A percentile compares a stretch with the other conserved stretches of the same genome.
These are phyloP conservation scores for Talinum fruticosum DNA, from an alignment of 148 eudicot genomes.

Conservation along the genomic window DNA sequence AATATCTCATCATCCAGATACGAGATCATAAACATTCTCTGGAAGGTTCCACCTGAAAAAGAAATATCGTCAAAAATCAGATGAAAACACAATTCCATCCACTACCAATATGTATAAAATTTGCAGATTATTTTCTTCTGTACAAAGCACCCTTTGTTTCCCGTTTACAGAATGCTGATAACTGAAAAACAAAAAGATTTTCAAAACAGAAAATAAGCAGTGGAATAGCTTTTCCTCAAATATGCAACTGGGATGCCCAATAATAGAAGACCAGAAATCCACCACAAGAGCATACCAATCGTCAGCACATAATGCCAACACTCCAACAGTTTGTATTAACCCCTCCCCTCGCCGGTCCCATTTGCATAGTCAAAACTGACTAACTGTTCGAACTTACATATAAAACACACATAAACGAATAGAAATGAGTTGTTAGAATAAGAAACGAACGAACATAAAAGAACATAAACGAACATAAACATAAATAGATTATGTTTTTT, in stretches of 20 bases:
- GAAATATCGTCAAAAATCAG: slow-evolving; percentile 9
- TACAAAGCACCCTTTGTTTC: neutral
- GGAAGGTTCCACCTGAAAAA: slow-evolving; percentile 58
- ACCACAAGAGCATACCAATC: neutral
- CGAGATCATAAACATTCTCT: slow-evolving; percentile 82
- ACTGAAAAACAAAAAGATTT: too few relatives aligned
- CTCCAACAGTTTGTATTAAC: neutral
- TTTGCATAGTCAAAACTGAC: neutral
- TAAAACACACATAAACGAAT: too few relatives aligned
- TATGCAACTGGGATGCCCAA: neutral
- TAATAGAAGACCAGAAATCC: too few relatives aligned
- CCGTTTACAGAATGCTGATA: neutral
- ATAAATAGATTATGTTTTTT: too few relatives aligned
- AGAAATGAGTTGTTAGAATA: too few relatives aligned
- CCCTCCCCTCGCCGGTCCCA: neutral
- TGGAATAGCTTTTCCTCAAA: neutral
- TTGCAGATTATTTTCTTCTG: neutral
- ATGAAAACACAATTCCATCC: neutral
- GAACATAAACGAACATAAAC: too few relatives aligned
- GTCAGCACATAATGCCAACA: neutral
- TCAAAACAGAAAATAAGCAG: neutral
- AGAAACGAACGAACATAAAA: too few relatives aligned
- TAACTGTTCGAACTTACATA: too few relatives aligned
- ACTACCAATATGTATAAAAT: neutral
- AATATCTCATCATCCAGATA: slow-evolving; percentile 93